Evolutionary conservation across 371 early-diverging fungal species (phyloP), one percentile per base, ranked within the genome.

Genomic region (Rhizopus stolonifer): DNA sequence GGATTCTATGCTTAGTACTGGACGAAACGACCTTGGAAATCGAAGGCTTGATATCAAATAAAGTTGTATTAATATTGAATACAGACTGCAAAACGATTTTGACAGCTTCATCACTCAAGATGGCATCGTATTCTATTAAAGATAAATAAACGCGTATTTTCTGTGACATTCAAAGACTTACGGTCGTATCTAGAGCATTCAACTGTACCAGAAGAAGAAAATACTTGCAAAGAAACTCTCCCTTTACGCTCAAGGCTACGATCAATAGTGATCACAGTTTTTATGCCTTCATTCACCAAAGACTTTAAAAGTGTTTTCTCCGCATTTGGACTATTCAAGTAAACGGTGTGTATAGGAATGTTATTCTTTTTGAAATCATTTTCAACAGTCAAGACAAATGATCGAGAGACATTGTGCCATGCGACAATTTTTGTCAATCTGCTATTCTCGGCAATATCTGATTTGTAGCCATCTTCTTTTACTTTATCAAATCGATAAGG

Each of bases 141-240:
- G 22, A 8, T 21, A 36, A 24, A 19, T 9, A 49, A 15, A 11
- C 9, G 29, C 9, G 11, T 11, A 2, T 29, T 29, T 9, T 11
- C 11, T 29, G 6, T 6, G 36, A 29, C 31, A 10, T 15, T 21
- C 15, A 24, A n/a, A 36, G 17, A 25, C 21, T 42, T 65, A 65
- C 65, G 60, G 53, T 65, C 65, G 46, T 49, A 65, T 34, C 57
- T 40, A 34, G 59, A 56, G n/a, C 60, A 49, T 45, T 43, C 49
- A 19, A 54, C 58, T 4, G 47, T 25, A 15, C 44, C 51, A 19
- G 44, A 40, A 2, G 60, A 52, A 18, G 56, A 38, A 46, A 65
- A 65, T n/a, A 60, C 56, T 43, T 60, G 65, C 2, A 65, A 24
- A 49, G 60, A 53, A 4, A 65, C 50, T 24, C 49, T 65, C 13